Base-by-base conservation (phyloP, 1,284 basidiomycete species). In the Violaceomyces palustris region DNA sequence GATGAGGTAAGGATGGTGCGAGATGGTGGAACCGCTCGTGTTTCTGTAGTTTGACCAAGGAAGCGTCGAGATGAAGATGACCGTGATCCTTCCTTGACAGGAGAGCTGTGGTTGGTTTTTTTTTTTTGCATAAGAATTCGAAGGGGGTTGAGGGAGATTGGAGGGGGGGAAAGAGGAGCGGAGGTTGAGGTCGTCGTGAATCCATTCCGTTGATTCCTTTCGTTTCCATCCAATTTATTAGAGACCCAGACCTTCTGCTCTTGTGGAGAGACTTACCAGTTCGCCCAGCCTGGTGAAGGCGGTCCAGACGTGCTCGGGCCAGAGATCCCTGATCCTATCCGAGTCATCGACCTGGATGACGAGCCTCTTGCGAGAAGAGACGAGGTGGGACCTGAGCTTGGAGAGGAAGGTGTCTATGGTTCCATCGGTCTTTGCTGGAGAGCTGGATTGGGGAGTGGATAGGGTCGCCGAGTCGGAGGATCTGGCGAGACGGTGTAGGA, bases 251-350 rank as follows among this genome's bases (percentile, higher is more conserved):
- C n/a, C n/a, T n/a, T n/a, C 25, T 25, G n/a, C 15, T 11, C 39
- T 25, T 30, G 17, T 21, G 14, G 30, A 11, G 1, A 12, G 25
- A 6, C 40, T 35, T 10, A 39, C 28, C n/a, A 41, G 32, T 6
- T 53, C 35, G 4, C 61, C 45, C 3, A 70, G 55, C 5, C 59
- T 45, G 22, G 53, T 61, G 23, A 67, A 49, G 10, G 54, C 45
- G 5, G 62, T 55, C 52, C 56, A 65, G 18, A 69, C 41, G n/a
- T 52, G 45, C 36, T 68, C 65, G 4, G 65, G 65, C 67, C 67
- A 70, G 1, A 68, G 32, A 32, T 68, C 68, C 17, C 68, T 50
- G 22, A 61, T 62, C 2, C 68, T 45, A 24, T 67, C 62, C 0
- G 68, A 59, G 27, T 64, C 52, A 14, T 64, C 45, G 36, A 71